These are phyloP conservation scores for Osmozyma mogii DNA, from an alignment of 805 yeast genomes.

Conservation along the genomic window DNA sequence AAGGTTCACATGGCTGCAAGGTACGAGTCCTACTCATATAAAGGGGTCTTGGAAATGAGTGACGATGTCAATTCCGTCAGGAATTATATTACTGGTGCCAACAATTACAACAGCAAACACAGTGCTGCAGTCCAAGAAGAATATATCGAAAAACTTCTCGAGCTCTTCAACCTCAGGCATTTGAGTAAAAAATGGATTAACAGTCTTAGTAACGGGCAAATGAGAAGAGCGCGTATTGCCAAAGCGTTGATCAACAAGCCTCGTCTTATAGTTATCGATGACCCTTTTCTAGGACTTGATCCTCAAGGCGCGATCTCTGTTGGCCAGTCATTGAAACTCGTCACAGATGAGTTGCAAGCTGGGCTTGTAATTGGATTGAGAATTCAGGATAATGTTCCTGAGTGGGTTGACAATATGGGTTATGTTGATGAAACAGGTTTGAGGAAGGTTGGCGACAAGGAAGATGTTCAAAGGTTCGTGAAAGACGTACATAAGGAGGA, in stretches of 20 bases:
- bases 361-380: slow-evolving; percentile 69
- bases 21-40: slow-evolving; percentile 63
- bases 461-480: slow-evolving; percentile 14
- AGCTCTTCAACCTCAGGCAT: slow-evolving; percentile 45
- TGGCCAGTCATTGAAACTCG: slow-evolving; percentile 38
- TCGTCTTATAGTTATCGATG: slow-evolving; percentile 66
- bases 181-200: slow-evolving; percentile 71
- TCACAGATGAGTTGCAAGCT: slow-evolving; percentile 34
- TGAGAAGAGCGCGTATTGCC: slow-evolving; percentile 84
- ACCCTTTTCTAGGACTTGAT: slow-evolving; percentile 88
- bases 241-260: slow-evolving; percentile 62
- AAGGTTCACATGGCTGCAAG: slow-evolving; percentile 78
- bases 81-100: slow-evolving; percentile 48
- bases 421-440: slow-evolving; percentile 49
- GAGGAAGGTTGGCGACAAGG: slow-evolving; percentile 38
- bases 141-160: slow-evolving; percentile 36
- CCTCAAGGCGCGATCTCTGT: slow-evolving; percentile 60
- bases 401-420: slow-evolving; percentile 72
- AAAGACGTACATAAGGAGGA: neutral
- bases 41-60: slow-evolving; percentile 50
- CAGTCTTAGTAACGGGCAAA: slow-evolving; percentile 89
- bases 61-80: slow-evolving; percentile 62
- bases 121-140: slow-evolving; percentile 20
- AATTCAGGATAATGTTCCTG: slow-evolving; percentile 66
- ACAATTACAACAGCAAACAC: slow-evolving; percentile 35